These are phyloP conservation scores for Otatea glauca DNA, from an alignment of 176 grass and related monocot genomes.

Conservation along the genomic window DNA sequence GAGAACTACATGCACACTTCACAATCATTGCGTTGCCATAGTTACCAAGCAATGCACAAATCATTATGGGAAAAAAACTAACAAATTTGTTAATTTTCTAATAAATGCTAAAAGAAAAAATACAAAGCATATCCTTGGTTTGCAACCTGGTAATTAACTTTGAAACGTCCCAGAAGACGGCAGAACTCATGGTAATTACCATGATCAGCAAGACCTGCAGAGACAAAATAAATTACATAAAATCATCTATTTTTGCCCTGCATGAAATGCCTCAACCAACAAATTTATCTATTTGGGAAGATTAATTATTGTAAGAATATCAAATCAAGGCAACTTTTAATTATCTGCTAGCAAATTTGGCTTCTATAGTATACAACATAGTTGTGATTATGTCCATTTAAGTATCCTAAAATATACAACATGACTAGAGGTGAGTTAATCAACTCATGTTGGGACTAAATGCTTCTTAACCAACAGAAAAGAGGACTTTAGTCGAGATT, in stretches of 20 bases:
- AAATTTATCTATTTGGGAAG: conserved; percentile 28
- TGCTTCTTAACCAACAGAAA: background rate
- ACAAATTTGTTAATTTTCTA: background rate
- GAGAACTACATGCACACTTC: background rate
- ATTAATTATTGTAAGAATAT: conserved; percentile 9
- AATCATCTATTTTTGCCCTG: conserved; percentile 6
- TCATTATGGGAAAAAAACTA: background rate
- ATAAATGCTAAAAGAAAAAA: conserved; percentile 8
- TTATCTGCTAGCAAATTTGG: conserved; percentile 17
- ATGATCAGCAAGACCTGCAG: conserved; percentile 96
- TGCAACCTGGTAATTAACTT: conserved; percentile 91
- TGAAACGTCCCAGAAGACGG: conserved; percentile 92
- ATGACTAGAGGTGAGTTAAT: conserved; percentile 1
- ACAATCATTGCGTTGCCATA: background rate
- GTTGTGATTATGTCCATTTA: background rate
- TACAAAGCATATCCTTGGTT: conserved; percentile 25
- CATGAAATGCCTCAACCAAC: background rate
- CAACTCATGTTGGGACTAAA: conserved; percentile 5
- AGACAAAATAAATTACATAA: conserved; percentile 37
- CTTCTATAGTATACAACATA: conserved; percentile 24
- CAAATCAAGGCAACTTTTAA: conserved; percentile 4
- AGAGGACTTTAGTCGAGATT: conserved; percentile 4
- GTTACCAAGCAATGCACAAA: background rate
- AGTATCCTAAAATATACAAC: background rate
- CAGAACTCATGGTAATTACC: conserved; percentile 99